A percentile compares a stretch with the other conserved stretches of the same genome.
These are phyloP conservation scores for Phaeodactylum tricornutum DNA, from an alignment of 108 stramenopile genomes.

Conservation along the genomic window DNA sequence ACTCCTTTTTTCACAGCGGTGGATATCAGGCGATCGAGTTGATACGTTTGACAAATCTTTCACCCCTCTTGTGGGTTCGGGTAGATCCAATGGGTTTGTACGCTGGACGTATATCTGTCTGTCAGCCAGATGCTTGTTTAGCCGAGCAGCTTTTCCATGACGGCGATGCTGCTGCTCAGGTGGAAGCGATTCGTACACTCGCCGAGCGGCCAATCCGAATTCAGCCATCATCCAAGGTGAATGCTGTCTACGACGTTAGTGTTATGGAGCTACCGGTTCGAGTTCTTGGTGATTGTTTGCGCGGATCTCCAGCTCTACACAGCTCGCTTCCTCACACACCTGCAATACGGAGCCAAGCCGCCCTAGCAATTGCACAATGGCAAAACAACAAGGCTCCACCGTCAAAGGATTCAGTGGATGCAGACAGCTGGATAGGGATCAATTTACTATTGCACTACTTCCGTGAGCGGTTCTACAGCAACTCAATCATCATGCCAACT, in stretches of 20 bases:
- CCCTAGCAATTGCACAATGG: slow-evolving; percentile 81
- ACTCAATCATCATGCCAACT: slow-evolving; percentile 52
- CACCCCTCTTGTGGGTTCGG: slow-evolving; percentile 76
- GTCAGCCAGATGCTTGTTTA: slow-evolving; percentile 79
- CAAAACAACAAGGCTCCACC: slow-evolving; percentile 82
- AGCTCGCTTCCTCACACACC: slow-evolving; percentile 78
- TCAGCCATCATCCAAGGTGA: slow-evolving; percentile 65
- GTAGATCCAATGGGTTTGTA: slow-evolving; percentile 78
- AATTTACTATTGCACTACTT: slow-evolving; percentile 76
- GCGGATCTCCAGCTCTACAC: slow-evolving; percentile 74
- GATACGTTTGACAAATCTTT: slow-evolving; percentile 73
- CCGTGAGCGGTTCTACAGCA: slow-evolving; percentile 64
- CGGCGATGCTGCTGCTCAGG: slow-evolving; percentile 72
- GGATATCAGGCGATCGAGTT: slow-evolving; percentile 84
- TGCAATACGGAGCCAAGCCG: slow-evolving; percentile 66
- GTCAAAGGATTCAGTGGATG: slow-evolving; percentile 44
- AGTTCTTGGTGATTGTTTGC: slow-evolving; percentile 73
- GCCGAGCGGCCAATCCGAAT: slow-evolving; percentile 78
- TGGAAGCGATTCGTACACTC: slow-evolving; percentile 65
- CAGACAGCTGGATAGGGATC: slow-evolving; percentile 65
- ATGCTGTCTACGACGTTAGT: slow-evolving; percentile 59
- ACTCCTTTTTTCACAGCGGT: slow-evolving; percentile 49
- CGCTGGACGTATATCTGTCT: slow-evolving; percentile 58
- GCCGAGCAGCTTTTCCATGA: slow-evolving; percentile 83
- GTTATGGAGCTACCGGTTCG: slow-evolving; percentile 75